Percentiles rank a stretch among this genome's conserved stretches.
phyloP scores from a whole-genome alignment of 345 rosid genomes.

The Leavenworthia alabamica region DNA sequence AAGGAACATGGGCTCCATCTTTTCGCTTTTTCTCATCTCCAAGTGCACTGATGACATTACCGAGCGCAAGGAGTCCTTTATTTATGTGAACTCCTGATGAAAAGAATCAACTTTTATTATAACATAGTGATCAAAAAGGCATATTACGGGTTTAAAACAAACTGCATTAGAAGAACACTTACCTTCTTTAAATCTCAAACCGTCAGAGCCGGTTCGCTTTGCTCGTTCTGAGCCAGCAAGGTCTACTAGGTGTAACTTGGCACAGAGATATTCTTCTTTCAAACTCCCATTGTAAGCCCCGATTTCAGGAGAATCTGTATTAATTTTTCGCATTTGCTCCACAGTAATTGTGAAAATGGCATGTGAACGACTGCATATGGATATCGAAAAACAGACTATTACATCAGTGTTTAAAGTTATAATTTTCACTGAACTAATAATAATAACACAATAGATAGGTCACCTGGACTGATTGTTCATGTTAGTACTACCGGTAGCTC shows the following conservation, averaged over 20 bases:
- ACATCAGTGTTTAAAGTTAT: background rate
- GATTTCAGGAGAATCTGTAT: slow-evolving; percentile 51
- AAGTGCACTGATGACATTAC: slow-evolving; percentile 96
- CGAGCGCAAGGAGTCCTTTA: slow-evolving; percentile 97
- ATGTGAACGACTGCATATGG: slow-evolving; percentile 80
- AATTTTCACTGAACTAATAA: background rate
- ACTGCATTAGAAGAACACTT: slow-evolving; percentile 10
- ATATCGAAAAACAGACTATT: slow-evolving; percentile 14
- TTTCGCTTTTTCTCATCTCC: slow-evolving; percentile 98
- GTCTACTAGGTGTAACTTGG: slow-evolving; percentile 95
- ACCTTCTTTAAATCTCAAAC: slow-evolving; percentile 98
- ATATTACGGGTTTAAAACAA: background rate
- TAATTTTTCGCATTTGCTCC: slow-evolving; percentile 86
- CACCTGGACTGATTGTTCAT: slow-evolving; percentile 98
- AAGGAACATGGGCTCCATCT: slow-evolving; percentile 90
- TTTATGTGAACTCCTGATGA: slow-evolving; percentile 90
- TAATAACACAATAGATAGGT: slow-evolving; percentile 7
- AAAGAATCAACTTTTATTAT: slow-evolving; percentile 18
- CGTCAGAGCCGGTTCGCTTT: slow-evolving; percentile 96
- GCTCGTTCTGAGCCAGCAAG: slow-evolving; percentile 99
- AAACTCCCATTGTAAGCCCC: slow-evolving; percentile 45
- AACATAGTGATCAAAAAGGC: slow-evolving; percentile 11
- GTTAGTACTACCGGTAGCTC: slow-evolving; percentile 98
- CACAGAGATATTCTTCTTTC: slow-evolving; percentile 92
- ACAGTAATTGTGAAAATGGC: slow-evolving; percentile 95